Percentiles rank a stretch among this genome's conserved stretches.
These are phyloP conservation scores for Mixia osmundae DNA, from an alignment of 1,284 basidiomycete genomes.

Conservation along the genomic window DNA sequence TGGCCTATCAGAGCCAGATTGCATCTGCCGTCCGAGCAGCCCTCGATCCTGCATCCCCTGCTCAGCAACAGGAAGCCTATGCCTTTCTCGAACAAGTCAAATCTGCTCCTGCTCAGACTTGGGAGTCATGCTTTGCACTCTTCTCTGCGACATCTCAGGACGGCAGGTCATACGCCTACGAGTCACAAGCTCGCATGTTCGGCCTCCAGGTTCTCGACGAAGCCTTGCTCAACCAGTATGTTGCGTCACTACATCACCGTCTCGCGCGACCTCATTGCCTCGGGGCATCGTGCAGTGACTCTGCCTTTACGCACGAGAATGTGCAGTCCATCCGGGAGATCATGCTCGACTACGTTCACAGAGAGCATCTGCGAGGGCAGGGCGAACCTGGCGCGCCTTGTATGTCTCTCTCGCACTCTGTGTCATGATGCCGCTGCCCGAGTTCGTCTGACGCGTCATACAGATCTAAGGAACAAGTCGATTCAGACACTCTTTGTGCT, in stretches of 20 bases:
- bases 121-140: slow-evolving; percentile 48
- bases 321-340: slow-evolving; percentile 32
- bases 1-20: too few species aligned
- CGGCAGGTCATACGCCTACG: slow-evolving; percentile 33
- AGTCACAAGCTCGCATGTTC: slow-evolving; percentile 54
- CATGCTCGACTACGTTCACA: slow-evolving; percentile 45
- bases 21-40: not conserved
- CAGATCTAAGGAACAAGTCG: slow-evolving; percentile 87
- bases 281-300: slow-evolving; percentile 1
- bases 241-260: not conserved
- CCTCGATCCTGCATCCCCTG: not conserved
- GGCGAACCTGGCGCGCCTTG: slow-evolving; percentile 50
- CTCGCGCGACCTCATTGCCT: slow-evolving; percentile 10
- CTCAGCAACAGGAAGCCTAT: slow-evolving; percentile 33
- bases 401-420: slow-evolving; percentile 25
- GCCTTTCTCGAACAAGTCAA: slow-evolving; percentile 54
- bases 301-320: not conserved
- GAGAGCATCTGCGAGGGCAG: slow-evolving; percentile 49
- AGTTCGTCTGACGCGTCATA: not conserved
- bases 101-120: slow-evolving; percentile 43
- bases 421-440: not conserved
- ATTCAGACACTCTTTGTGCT: slow-evolving; percentile 89
- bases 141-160: slow-evolving; percentile 39
- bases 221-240: slow-evolving; percentile 60
- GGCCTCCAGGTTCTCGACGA: slow-evolving; percentile 63